Conservation (phyloP, 164 flowering plant species). For the Aristolochia fimbriata region DNA sequence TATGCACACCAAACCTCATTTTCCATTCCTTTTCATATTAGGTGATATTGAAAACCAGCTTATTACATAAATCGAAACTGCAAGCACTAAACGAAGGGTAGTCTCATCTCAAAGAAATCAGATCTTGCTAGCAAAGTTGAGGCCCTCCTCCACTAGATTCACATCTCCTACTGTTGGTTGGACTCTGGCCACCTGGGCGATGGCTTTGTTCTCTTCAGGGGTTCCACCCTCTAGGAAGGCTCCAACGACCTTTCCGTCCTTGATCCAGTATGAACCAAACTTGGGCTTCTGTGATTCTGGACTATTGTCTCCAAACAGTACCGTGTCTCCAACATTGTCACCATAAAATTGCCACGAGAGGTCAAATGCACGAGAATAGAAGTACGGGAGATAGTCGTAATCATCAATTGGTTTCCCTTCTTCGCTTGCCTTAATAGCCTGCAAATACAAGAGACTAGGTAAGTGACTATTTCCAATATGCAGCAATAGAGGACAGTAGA, state of each 20-base stretch:
- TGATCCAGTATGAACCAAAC: conserved; percentile 94
- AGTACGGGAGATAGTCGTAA: conserved; percentile 91
- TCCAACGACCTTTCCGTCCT: conserved; percentile 80
- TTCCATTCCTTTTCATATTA: too few species aligned
- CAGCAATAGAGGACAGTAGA: too few species aligned
- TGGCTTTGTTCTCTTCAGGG: conserved; percentile 92
- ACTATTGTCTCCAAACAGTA: conserved; percentile 70
- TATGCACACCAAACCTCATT: too few species aligned
- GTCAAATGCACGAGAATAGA: conserved; percentile 89
- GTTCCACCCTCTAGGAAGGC: conserved; percentile 91
- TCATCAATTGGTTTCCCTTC: conserved; percentile 65
- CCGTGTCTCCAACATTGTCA: conserved; percentile 88
- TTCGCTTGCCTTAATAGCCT: conserved; percentile 84
- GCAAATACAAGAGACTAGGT: conserved; percentile 4
- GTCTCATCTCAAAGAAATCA: conserved; percentile 13
- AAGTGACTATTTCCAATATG: too few species aligned
- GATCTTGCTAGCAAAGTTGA: conserved; percentile 65
- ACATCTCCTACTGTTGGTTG: conserved; percentile 58
- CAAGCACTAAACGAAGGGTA: background rate
- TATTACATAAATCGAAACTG: too few species aligned
- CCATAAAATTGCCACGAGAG: conserved; percentile 98
- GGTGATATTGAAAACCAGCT: too few species aligned
- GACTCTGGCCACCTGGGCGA: conserved; percentile 77
- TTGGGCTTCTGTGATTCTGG: conserved; percentile 57
- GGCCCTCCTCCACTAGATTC: conserved; percentile 61